Percentiles rank a stretch among this genome's conserved stretches.
Evolutionary conservation across 202 grass and related monocot genomes (phyloP).

Genomic region (Digitaria exilis): DNA sequence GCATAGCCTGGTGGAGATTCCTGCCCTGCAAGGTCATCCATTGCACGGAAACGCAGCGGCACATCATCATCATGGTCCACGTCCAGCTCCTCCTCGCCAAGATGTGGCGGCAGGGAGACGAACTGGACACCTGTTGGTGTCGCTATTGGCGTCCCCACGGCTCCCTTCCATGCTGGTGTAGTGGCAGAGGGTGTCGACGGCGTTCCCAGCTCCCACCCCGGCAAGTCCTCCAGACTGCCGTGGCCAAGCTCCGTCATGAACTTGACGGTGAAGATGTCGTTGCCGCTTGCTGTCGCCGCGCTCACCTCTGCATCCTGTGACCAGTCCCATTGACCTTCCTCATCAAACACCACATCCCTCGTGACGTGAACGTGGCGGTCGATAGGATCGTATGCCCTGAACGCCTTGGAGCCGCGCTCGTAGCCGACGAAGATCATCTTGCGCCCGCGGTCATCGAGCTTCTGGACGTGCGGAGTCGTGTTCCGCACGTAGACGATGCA

Average conservation of each 20-base stretch:
- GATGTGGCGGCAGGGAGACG: not conserved
- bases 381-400: not conserved
- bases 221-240: too few relatives aligned
- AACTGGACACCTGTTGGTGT: not conserved
- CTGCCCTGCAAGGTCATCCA: not conserved
- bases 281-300: rapidly evolving
- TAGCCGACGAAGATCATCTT: not conserved
- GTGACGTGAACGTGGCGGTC: not conserved
- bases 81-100: not conserved
- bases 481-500: not conserved
- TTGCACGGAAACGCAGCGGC: not conserved
- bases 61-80: not conserved
- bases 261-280: not conserved
- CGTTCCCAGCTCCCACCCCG: not conserved
- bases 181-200: not conserved
- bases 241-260: not conserved
- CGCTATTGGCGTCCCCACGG: not conserved
- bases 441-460: not conserved
- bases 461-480: not conserved
- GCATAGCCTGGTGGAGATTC: not conserved
- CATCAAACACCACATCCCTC: not conserved
- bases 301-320: rapidly evolving
- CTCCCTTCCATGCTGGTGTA: not conserved
- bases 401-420: not conserved
- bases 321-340: not conserved